Base-by-base conservation (phyloP, 495 filamentous ascomycete genomes). In the Poronia punctata region DNA sequence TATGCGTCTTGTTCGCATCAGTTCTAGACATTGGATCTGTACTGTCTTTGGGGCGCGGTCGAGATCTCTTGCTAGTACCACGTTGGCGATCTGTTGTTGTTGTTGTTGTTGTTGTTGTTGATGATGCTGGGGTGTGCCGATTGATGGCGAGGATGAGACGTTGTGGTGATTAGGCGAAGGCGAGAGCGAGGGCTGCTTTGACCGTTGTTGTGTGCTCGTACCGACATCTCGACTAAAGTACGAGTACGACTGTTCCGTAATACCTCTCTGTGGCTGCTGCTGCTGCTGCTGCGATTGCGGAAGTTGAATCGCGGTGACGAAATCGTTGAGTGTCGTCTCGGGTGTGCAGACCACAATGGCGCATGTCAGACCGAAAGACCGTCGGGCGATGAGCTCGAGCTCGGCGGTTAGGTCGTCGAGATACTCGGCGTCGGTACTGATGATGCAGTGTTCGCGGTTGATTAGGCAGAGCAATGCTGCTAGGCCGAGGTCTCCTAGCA, bases 11-110 rank as follows among this genome's bases (percentile, higher is more conserved):
- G 81, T 82, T 14, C 86, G 84, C 50, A 92, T 81, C 17, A 98
- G 79, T 74, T 95, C 90, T 19, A 98, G 72, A 19, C 76, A 80
- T 53, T 95, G 86, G 25, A 88, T 79, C 62, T 98, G 92, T n/a
- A 96, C 72, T 28, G 78, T 72, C 16, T 75, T 64, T 19, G 68
- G 67, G 2, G 83, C 83, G 27, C 68, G 56, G 56, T 94, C 76
- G 33, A 98, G 77, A 51, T 95, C 76, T 47, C 79, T 82, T 4
- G 83, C 80, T 33, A 98, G 80, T 16, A 95, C 66, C 9, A 95
- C 71, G 61, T 94, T 87, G 32, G 85, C 80, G 35, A 93, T 80
- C 22, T 67, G 67, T 9, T 48, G 46, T 10, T 49, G 48, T 16
- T 17, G 43, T n/a, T n/a, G n/a, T n/a, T n/a, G n/a, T n/a, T n/a